A percentile compares a stretch with the other conserved stretches of the same genome.
These are phyloP conservation scores for Didymella exigua DNA, from an alignment of 2,329 filamentous ascomycete genomes.

Conservation along the genomic window DNA sequence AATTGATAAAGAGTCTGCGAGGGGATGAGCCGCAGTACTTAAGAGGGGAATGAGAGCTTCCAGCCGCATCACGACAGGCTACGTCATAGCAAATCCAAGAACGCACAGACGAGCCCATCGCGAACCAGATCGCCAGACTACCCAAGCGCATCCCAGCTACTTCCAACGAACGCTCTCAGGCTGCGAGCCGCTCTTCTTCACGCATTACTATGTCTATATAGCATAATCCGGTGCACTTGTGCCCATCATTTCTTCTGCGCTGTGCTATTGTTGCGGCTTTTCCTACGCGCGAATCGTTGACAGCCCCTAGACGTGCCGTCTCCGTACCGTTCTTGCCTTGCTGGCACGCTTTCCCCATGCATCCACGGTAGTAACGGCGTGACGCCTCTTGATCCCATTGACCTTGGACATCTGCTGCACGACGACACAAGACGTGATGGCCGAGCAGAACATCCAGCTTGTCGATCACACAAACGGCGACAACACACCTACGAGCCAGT, in stretches of 20 bases:
- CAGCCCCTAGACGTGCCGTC: constrained; percentile 29
- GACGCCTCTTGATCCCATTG: constrained; percentile 21
- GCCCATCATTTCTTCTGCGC: background rate
- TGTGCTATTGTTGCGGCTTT: constrained; percentile 5
- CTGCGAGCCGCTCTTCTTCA: background rate
- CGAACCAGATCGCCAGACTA: constrained; percentile 16
- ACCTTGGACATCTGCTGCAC: background rate
- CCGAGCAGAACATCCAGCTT: constrained; percentile 70
- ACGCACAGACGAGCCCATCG: constrained; percentile 14
- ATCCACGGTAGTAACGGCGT: constrained; percentile 36
- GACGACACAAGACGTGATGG: constrained; percentile 23
- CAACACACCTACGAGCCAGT: constrained; percentile 32
- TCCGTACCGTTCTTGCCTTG: constrained; percentile 26
- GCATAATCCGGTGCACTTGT: background rate
- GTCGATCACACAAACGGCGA: constrained; percentile 60
- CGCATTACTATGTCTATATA: constrained; percentile 3
- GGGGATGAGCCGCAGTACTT: constrained; percentile 27
- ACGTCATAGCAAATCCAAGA: constrained; percentile 10
- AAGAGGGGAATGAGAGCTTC: constrained; percentile 25
- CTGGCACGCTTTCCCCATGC: constrained; percentile 33
- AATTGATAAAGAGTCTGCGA: constrained; percentile 11
- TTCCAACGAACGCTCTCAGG: background rate
- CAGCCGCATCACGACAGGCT: background rate
- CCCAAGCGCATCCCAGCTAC: constrained; percentile 1
- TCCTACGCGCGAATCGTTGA: constrained; percentile 8